Evolutionary conservation across 2,329 filamentous ascomycete species (phyloP).

Genomic region (Penicillium sp.): DNA sequence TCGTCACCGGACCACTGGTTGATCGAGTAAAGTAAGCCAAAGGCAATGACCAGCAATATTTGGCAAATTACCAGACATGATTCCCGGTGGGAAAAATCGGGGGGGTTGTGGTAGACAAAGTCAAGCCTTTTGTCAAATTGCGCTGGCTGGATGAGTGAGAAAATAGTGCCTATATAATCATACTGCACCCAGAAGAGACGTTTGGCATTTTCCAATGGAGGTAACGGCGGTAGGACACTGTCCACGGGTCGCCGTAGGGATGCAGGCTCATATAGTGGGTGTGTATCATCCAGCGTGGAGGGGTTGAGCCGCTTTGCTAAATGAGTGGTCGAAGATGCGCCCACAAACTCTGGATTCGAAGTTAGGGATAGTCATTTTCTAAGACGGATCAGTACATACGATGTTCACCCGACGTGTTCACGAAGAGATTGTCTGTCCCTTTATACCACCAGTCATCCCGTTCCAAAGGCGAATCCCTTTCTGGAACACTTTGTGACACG

Average conservation of each 20-base stretch:
- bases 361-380: background rate
- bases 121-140: constrained; percentile 50
- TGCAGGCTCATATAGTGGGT: constrained; percentile 34
- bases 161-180: constrained; percentile 59
- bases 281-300: too few relatives aligned
- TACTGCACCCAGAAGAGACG: constrained; percentile 55
- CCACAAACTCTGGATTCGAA: constrained; percentile 29
- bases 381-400: constrained; percentile 21
- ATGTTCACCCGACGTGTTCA: constrained; percentile 38
- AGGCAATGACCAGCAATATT: constrained; percentile 54
- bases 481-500: constrained; percentile 10
- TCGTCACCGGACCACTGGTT: constrained; percentile 56
- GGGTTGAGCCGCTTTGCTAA: constrained; percentile 37
- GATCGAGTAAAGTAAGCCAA: constrained; percentile 58
- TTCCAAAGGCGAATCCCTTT: constrained; percentile 25
- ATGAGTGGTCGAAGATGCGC: constrained; percentile 36
- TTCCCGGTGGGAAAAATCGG: constrained; percentile 46
- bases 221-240: constrained; percentile 41
- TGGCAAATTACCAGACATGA: constrained; percentile 54
- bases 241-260: constrained; percentile 30
- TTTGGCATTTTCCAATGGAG: constrained; percentile 53
- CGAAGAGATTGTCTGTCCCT: constrained; percentile 35
- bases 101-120: constrained; percentile 46
- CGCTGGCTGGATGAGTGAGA: constrained; percentile 52
- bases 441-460: constrained; percentile 44